Conservation (phyloP, 441 rosid genomes). For the Gossypium davidsonii region DNA sequence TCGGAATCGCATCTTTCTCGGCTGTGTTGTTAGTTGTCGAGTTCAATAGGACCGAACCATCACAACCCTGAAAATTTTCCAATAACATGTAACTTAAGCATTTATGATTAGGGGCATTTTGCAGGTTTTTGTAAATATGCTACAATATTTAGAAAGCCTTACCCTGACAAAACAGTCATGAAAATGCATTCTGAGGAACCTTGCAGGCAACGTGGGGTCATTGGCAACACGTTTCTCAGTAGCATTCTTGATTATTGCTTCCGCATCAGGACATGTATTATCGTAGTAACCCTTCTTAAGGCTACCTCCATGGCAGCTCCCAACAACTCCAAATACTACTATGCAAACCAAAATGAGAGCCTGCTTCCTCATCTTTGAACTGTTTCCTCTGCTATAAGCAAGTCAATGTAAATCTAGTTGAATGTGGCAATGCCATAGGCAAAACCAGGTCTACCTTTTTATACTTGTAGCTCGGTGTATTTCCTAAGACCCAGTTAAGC, state of each 20-base stretch:
- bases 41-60: conserved; percentile 51
- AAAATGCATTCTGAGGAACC: conserved; percentile 45
- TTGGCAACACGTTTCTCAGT: conserved; percentile 23
- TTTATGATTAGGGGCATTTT: no score
- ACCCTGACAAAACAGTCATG: conserved; percentile 55
- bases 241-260: conserved; percentile 22
- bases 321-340: background rate
- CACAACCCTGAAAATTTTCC: conserved; percentile 50
- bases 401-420: background rate
- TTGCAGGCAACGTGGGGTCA: conserved; percentile 33
- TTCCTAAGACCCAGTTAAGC: no score
- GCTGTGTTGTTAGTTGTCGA: conserved; percentile 30
- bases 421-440: conserved; percentile 1
- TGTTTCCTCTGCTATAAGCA: no score
- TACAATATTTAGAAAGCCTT: background rate
- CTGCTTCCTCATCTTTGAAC: conserved; percentile 1
- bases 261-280: conserved; percentile 20
- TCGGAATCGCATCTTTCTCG: conserved; percentile 48
- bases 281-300: conserved; percentile 30
- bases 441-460: background rate
- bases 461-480: background rate
- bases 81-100: no score
- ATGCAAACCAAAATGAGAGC: background rate
- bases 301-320: conserved; percentile 3
- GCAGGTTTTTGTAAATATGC: no score